These are phyloP conservation scores for Wickerhamiella bombiphila DNA, from an alignment of 805 yeast genomes.

Conservation along the genomic window DNA sequence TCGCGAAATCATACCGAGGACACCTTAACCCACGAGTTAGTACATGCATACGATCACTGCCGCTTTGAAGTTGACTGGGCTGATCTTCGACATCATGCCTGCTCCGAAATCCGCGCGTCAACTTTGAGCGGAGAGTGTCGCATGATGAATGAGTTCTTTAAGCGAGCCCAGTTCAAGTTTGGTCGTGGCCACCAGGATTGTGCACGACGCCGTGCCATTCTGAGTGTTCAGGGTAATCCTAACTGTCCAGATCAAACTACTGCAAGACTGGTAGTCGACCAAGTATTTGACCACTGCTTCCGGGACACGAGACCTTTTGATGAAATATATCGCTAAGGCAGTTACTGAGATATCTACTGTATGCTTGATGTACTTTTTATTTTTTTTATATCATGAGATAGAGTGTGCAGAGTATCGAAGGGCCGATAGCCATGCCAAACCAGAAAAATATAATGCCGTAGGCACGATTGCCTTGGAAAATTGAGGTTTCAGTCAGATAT, in stretches of 20 bases:
- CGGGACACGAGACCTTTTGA: constrained; percentile 94
- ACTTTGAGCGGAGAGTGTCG: constrained; percentile 91
- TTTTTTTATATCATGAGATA: constrained; percentile 51
- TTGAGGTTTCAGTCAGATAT: constrained; percentile 42
- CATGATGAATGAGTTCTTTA: constrained; percentile 63
- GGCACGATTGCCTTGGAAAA: constrained; percentile 38
- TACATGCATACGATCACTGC: constrained; percentile 84
- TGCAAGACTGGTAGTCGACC: constrained; percentile 66
- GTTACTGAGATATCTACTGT: too few relatives aligned
- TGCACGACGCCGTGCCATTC: constrained; percentile 72
- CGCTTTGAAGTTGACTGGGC: constrained; percentile 79
- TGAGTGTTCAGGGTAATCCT: constrained; percentile 80
- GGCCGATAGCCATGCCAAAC: constrained; percentile 84
- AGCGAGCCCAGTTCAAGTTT: constrained; percentile 37
- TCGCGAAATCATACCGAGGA: constrained; percentile 78
- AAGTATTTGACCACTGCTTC: constrained; percentile 87
- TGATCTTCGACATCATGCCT: constrained; percentile 84
- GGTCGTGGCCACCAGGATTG: constrained; percentile 82
- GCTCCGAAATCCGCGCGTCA: constrained; percentile 90
- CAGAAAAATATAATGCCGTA: constrained; percentile 78
- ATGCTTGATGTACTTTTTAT: too few relatives aligned
- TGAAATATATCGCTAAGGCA: constrained; percentile 53
- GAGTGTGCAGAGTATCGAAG: constrained; percentile 71
- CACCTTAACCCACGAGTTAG: constrained; percentile 78
- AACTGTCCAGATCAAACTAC: constrained; percentile 54